Evolutionary conservation across 495 filamentous ascomycete genomes (phyloP).

Genomic region (Cercophora newfieldiana): DNA sequence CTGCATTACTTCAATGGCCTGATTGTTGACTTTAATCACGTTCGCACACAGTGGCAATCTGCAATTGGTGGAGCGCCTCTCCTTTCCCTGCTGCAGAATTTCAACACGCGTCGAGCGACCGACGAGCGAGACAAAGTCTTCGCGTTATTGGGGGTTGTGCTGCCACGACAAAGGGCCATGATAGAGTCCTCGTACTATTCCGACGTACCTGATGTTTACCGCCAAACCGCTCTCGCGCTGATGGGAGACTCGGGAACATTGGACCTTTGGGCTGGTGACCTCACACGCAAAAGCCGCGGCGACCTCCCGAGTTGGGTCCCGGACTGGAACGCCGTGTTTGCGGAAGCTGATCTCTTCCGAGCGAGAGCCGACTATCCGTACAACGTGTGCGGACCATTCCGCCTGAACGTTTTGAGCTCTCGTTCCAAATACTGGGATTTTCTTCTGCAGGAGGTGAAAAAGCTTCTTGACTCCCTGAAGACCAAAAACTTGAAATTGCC

Average conservation of each 20-base stretch:
- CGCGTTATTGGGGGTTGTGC: not conserved
- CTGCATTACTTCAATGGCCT: constrained; percentile 6
- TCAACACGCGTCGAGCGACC: constrained; percentile 5
- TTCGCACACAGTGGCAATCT: not conserved
- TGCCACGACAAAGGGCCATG: not conserved
- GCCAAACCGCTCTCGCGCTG: not conserved
- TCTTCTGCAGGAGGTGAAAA: not conserved
- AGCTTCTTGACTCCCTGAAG: no score
- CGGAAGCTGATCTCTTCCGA: not conserved
- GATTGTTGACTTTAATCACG: not conserved
- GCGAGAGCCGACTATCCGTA: not conserved
- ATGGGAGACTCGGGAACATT: not conserved
- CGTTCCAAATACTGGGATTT: not conserved
- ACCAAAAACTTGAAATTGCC: no score
- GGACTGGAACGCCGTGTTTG: constrained; percentile 1
- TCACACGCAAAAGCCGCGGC: constrained; percentile 1
- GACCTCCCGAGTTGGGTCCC: constrained; percentile 8
- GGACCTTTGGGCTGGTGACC: constrained; percentile 5
- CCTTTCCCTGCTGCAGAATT: constrained; percentile 6
- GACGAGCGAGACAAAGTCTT: constrained; percentile 16
- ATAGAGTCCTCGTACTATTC: not conserved
- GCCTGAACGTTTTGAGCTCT: not conserved
- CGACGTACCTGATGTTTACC: not conserved
- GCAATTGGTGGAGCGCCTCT: not conserved
- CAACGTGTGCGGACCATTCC: not conserved